These are phyloP conservation scores for Astrothelium subdiscretum DNA, from an alignment of 495 filamentous ascomycete species.

Conservation along the genomic window DNA sequence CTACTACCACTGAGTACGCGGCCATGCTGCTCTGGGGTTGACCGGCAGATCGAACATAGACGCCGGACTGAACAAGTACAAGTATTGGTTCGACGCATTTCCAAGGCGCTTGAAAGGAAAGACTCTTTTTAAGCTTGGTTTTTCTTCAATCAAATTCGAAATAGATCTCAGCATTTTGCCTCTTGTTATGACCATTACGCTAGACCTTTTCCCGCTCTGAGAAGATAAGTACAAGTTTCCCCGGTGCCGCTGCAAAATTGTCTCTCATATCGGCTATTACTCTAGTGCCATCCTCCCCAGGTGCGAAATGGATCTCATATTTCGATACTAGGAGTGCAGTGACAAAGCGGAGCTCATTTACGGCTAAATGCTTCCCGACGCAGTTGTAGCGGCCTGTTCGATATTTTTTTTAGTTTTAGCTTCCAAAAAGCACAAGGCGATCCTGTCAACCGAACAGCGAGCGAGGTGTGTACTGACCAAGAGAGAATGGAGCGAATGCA, in stretches of 20 bases:
- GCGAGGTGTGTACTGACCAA: background rate
- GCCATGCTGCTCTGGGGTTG: slow-evolving; percentile 18
- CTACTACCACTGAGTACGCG: slow-evolving; percentile 14
- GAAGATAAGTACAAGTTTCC: slow-evolving; percentile 13
- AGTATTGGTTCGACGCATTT: background rate
- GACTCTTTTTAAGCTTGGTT: too few relatives aligned
- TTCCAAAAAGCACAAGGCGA: too few relatives aligned
- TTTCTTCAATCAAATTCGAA: too few relatives aligned
- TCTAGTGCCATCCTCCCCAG: slow-evolving; percentile 28
- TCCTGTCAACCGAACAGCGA: too few relatives aligned
- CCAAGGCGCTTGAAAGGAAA: too few relatives aligned
- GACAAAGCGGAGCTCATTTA: slow-evolving; percentile 38
- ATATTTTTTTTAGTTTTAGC: too few relatives aligned
- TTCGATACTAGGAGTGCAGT: slow-evolving; percentile 31
- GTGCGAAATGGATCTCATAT: slow-evolving; percentile 34
- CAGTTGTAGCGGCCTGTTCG: slow-evolving; percentile 32
- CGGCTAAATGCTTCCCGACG: slow-evolving; percentile 40
- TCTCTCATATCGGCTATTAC: slow-evolving; percentile 31
- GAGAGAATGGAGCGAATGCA: slow-evolving; percentile 42
- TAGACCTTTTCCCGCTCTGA: background rate
- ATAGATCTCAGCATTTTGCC: too few relatives aligned
- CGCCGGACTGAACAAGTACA: background rate
- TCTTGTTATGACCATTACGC: too few relatives aligned
- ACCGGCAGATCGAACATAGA: slow-evolving; percentile 5
- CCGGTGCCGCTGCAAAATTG: slow-evolving; percentile 31